A percentile compares a stretch with the other conserved stretches of the same genome.
Conservation (phyloP, 208 protist species). For the Acanthamoeba divionensis region DNA sequence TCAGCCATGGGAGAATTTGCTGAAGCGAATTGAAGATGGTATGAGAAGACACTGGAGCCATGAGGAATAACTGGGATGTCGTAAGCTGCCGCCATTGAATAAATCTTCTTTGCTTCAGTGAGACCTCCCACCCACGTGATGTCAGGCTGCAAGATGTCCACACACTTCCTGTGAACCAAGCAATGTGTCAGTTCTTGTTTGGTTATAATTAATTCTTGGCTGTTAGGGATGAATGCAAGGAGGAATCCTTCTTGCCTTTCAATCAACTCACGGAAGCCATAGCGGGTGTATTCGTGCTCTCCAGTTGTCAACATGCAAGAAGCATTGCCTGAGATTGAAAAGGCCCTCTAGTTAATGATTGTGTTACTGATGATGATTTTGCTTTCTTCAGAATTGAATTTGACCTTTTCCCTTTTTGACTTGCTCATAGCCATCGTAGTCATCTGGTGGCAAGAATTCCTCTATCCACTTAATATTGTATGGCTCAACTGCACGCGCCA, state of each 20-base stretch:
- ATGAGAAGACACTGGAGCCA: constrained; percentile 71
- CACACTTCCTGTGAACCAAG: constrained; percentile 53
- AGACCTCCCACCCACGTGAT: constrained; percentile 72
- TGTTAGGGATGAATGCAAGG: background rate
- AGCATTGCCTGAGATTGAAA: background rate
- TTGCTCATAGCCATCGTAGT: constrained; percentile 70
- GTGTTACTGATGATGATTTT: background rate
- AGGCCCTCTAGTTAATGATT: background rate
- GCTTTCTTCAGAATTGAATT: background rate
- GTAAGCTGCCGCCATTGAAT: constrained; percentile 64
- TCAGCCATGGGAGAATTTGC: constrained; percentile 74
- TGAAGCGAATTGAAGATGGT: constrained; percentile 75
- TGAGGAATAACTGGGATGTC: constrained; percentile 72
- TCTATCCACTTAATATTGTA: constrained; percentile 72
- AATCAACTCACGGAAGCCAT: constrained; percentile 73
- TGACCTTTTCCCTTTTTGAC: constrained; percentile 61
- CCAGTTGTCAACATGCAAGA: constrained; percentile 60
- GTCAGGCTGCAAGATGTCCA: constrained; percentile 73
- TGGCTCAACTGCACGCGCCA: constrained; percentile 54
- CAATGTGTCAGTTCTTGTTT: no score
- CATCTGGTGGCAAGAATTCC: constrained; percentile 68
- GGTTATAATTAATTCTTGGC: no score
- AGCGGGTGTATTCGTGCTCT: constrained; percentile 74
- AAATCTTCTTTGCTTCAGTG: constrained; percentile 67
- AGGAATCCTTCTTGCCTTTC: constrained; percentile 1